These are phyloP conservation scores for Pueraria montana DNA, from an alignment of 306 rosid genomes.

Conservation along the genomic window DNA sequence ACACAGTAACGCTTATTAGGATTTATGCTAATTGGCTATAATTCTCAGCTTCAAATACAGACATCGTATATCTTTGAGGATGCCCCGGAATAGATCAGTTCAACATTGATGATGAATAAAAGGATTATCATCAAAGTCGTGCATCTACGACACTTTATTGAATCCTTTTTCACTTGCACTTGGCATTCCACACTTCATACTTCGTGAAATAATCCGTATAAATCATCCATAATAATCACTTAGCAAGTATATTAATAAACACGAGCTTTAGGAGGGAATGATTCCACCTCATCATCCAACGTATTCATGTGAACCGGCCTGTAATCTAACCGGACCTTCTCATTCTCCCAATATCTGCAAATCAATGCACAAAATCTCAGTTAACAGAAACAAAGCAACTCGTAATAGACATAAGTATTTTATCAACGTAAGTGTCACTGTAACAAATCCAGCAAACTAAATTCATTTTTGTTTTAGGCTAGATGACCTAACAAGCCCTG, in stretches of 20 bases:
- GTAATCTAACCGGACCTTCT: constrained; percentile 71
- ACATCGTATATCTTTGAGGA: constrained; percentile 41
- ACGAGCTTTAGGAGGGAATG: constrained; percentile 92
- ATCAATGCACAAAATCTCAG: constrained; percentile 30
- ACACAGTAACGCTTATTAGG: neutral
- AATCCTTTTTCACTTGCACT: constrained; percentile 37
- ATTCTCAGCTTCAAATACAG: constrained; percentile 41
- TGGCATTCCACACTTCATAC: constrained; percentile 26
- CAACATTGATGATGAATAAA: constrained; percentile 40
- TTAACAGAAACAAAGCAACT: neutral
- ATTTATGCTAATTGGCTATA: constrained; percentile 10
- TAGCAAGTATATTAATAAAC: constrained; percentile 59
- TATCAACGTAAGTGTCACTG: neutral
- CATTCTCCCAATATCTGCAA: constrained; percentile 79
- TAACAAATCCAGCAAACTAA: constrained; percentile 6
- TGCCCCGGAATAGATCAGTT: constrained; percentile 43
- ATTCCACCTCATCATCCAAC: constrained; percentile 75
- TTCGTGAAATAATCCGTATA: constrained; percentile 3
- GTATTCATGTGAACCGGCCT: constrained; percentile 88
- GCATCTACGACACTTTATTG: constrained; percentile 49
- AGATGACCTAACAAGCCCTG: constrained; percentile 3
- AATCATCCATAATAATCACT: constrained; percentile 10
- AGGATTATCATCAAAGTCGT: constrained; percentile 51
- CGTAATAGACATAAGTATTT: neutral
- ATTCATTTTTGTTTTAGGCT: neutral